These are phyloP conservation scores for Begonia fuchsioides DNA, from an alignment of 306 rosid genomes.

Conservation along the genomic window DNA sequence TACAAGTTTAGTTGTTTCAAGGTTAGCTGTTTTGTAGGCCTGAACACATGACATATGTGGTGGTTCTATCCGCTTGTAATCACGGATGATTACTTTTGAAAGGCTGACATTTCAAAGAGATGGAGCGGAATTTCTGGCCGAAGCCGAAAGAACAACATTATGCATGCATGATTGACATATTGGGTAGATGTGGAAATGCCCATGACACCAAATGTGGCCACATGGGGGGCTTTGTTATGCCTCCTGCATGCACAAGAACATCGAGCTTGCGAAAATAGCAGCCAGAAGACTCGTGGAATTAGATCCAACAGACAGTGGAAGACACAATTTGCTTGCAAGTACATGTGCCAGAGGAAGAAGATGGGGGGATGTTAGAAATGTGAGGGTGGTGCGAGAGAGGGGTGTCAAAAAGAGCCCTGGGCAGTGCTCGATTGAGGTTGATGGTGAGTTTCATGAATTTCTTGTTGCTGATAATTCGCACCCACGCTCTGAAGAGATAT, in stretches of 20 bases:
- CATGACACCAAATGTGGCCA: slow-evolving; percentile 48
- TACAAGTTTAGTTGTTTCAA: too few species aligned
- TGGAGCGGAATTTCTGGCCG: slow-evolving; percentile 31
- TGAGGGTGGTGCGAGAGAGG: slow-evolving; percentile 59
- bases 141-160: slow-evolving; percentile 52
- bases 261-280: slow-evolving; percentile 46
- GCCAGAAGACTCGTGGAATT: slow-evolving; percentile 37
- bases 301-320: slow-evolving; percentile 63
- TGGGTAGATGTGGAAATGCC: slow-evolving; percentile 69
- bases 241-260: slow-evolving; percentile 45
- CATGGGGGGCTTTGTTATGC: slow-evolving; percentile 86
- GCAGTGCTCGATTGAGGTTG: slow-evolving; percentile 50
- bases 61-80: slow-evolving; percentile 64
- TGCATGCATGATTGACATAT: slow-evolving; percentile 59
- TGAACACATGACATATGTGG: slow-evolving; percentile 42
- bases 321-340: slow-evolving; percentile 43
- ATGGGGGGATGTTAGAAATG: slow-evolving; percentile 58
- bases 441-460: slow-evolving; percentile 43
- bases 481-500: slow-evolving; percentile 46
- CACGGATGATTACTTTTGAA: slow-evolving; percentile 46
- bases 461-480: slow-evolving; percentile 65
- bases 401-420: slow-evolving; percentile 72
- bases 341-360: slow-evolving; percentile 36
- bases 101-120: slow-evolving; percentile 41
- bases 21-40: slow-evolving; percentile 16